Base-by-base conservation (phyloP, 2,329 filamentous ascomycete genomes). In the Alternaria ethzedia region DNA sequence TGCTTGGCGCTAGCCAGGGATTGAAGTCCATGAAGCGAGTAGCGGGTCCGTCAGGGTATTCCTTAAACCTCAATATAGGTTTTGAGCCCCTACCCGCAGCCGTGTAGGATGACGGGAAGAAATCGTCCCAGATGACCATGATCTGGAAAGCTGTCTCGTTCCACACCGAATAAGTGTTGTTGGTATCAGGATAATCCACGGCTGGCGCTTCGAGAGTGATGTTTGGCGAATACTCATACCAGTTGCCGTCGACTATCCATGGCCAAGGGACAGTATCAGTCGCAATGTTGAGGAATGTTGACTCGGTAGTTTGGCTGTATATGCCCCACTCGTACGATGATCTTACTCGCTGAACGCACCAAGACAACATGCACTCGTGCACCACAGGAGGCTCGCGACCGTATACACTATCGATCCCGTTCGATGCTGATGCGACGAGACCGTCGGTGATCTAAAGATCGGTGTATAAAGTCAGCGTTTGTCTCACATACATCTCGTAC, bases 291-390 rank as follows among this genome's bases (percentile, higher is more conserved):
- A 23, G 17, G 6, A 49, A 26, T 26, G 26, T 28, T 3, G 1
- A 1, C 26, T 28, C 26, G 4, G 10, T 28, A 5, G 1, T 11
- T 3, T 28, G 2, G 10, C 26, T 28, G 10, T 28, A 28, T 5
- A 28, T 1, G 3, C 26, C 26, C 10, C 26, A 45, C 6, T 26
- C 23, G 17, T 73, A 76, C 0, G 66, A 61, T 2, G 73, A 75
- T 6, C 59, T 15, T 3, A 77, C 60, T 3, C 41, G 64, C 32
- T 74, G 65, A 5, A 76, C 67, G 36, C 73, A 77, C 71, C 70
- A 77, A 2, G 65, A 59, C 0, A 75, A 32, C 0, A 73, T 25
- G 23, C 74, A 75, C 49, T 77, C 73, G 0, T 70, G 67, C 0
- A 64, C 63, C 2, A 66, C 3, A 0, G 73, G 72, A 1, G 49